Conservation (phyloP, 768 basidiomycete species). For the Amanita subjunquillea region DNA sequence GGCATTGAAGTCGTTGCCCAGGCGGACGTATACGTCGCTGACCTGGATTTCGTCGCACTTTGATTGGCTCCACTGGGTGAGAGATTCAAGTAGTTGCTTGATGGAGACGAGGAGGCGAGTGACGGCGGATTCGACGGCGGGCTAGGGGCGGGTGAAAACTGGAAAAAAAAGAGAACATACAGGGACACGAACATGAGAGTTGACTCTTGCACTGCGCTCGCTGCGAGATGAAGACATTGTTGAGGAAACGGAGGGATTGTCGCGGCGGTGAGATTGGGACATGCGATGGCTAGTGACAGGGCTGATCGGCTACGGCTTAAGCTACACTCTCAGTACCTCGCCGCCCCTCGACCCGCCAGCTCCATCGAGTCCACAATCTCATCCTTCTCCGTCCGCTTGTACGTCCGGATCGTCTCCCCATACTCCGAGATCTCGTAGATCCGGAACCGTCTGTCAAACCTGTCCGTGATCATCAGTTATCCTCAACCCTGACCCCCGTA, state of each 20-base stretch:
- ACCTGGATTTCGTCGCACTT: conserved; percentile 70
- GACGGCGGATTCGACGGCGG: conserved; percentile 83
- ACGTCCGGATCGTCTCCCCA: conserved; percentile 86
- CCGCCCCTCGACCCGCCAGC: conserved; percentile 44
- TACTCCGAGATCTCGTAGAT: conserved; percentile 81
- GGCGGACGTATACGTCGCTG: conserved; percentile 92
- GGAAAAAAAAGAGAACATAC: not conserved
- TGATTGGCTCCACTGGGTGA: conserved; percentile 75
- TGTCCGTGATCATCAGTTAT: conserved; percentile 14
- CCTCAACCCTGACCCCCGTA: not conserved
- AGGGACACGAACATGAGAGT: conserved; percentile 2
- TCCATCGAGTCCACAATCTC: conserved; percentile 56
- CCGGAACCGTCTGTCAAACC: conserved; percentile 87
- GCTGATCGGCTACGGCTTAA: not conserved
- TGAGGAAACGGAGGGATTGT: conserved; percentile 4
- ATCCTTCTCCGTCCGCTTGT: conserved; percentile 72
- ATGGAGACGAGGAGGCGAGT: conserved; percentile 91
- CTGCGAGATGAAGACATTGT: not conserved
- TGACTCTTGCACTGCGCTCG: conserved; percentile 4
- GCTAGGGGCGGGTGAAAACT: conserved; percentile 26
- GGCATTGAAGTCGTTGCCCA: conserved; percentile 96
- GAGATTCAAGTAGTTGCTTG: conserved; percentile 84
- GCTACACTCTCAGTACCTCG: conserved; percentile 12
- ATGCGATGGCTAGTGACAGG: not conserved
- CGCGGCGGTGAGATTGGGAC: conserved; percentile 6